Conservation (phyloP, 805 yeast species). For the Monosporozyma servazzii region DNA sequence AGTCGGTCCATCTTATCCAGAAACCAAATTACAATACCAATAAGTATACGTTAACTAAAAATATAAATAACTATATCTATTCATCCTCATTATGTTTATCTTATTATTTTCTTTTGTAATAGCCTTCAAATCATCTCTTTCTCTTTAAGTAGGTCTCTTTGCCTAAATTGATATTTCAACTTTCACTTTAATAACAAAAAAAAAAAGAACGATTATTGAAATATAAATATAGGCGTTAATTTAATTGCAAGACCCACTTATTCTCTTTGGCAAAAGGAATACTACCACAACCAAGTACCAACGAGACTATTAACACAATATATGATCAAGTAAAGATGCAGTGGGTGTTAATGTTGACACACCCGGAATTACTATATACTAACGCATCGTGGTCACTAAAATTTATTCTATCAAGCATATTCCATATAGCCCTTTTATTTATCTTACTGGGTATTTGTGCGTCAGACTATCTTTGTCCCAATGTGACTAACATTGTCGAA, state of each 20-base stretch:
- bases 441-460: slow-evolving; percentile 29
- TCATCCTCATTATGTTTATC: not conserved
- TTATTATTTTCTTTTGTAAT: not conserved
- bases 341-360: slow-evolving; percentile 19
- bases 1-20: slow-evolving; percentile 89
- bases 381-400: slow-evolving; percentile 13
- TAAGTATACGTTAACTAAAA: not conserved
- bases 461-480: slow-evolving; percentile 30
- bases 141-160: not conserved
- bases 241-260: no score
- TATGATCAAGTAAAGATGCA: slow-evolving; percentile 9
- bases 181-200: not conserved
- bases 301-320: not conserved
- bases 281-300: no score
- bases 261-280: no score
- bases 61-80: not conserved
- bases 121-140: not conserved
- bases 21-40: slow-evolving; percentile 12
- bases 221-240: not conserved
- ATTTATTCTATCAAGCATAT: slow-evolving; percentile 19
- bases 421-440: slow-evolving; percentile 23
- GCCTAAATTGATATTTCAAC: not conserved
- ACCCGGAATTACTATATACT: slow-evolving; percentile 22
- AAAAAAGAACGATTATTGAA: no score
- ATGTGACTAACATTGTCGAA: slow-evolving; percentile 27